These are phyloP conservation scores for Colletotrichum liaoningense DNA, from an alignment of 2,329 filamentous ascomycete species.

Conservation along the genomic window DNA sequence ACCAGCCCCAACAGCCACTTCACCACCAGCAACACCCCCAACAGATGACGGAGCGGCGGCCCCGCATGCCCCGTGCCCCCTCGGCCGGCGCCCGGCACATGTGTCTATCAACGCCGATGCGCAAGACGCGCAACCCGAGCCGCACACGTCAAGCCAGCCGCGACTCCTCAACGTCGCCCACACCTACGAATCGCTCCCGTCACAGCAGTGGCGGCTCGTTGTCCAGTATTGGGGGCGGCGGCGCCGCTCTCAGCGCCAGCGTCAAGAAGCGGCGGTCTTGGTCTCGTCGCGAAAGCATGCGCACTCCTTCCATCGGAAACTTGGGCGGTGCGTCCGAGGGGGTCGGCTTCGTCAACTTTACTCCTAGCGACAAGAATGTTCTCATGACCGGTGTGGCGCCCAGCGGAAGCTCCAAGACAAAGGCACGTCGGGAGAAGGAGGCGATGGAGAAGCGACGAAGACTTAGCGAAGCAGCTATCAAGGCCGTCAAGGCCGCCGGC, in stretches of 20 bases:
- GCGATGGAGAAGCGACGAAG: conserved; percentile 79
- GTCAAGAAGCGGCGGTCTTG: conserved; percentile 51
- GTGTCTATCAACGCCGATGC: conserved; percentile 50
- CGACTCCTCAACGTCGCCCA: conserved; percentile 48
- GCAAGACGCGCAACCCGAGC: conserved; percentile 56
- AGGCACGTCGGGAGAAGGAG: conserved; percentile 91
- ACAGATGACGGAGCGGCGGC: conserved; percentile 48
- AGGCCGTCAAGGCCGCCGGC: conserved; percentile 76
- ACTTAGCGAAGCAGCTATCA: conserved; percentile 75
- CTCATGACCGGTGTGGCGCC: conserved; percentile 93
- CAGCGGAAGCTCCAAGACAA: conserved; percentile 92
- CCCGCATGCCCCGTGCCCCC: conserved; percentile 63
- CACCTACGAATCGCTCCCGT: conserved; percentile 48
- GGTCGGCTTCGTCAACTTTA: conserved; percentile 89
- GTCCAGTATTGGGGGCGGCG: conserved; percentile 41
- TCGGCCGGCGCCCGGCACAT: conserved; percentile 65
- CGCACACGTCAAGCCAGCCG: conserved; percentile 39
- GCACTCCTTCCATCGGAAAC: conserved; percentile 43
- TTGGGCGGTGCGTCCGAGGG: conserved; percentile 44
- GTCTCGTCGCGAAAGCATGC: conserved; percentile 42
- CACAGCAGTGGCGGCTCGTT: conserved; percentile 53
- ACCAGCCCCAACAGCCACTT: conserved; percentile 36
- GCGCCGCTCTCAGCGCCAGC: conserved; percentile 53
- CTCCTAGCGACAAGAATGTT: conserved; percentile 79
- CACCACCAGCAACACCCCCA: conserved; percentile 37